Percentiles rank a stretch among this genome's conserved stretches.
These are phyloP conservation scores for Arthrobotrys megalospora DNA, from an alignment of 2,329 filamentous ascomycete species.

Conservation along the genomic window DNA sequence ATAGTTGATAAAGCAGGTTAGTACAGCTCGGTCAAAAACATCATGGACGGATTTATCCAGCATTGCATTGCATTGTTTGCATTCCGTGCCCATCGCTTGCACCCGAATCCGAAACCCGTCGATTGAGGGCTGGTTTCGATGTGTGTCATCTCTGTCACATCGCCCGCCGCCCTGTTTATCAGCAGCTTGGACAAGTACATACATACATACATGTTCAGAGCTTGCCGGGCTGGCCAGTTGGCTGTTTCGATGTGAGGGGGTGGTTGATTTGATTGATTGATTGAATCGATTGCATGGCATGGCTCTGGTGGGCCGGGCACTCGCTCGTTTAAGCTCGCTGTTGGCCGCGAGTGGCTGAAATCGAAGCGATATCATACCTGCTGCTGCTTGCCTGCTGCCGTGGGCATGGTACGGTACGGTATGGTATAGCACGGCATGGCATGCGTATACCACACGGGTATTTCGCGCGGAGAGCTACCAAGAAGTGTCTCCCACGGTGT, in stretches of 20 bases:
- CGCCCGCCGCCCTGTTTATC: conserved; percentile 33
- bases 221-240: conserved; percentile 15
- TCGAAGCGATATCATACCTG: conserved; percentile 21
- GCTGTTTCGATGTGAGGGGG: conserved; percentile 25
- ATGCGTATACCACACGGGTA: conserved; percentile 38
- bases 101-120: conserved; percentile 55
- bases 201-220: background rate
- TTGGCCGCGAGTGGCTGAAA: conserved; percentile 8
- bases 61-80: conserved; percentile 45
- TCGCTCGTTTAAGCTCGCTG: conserved; percentile 27
- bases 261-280: conserved; percentile 33
- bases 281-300: conserved; percentile 20
- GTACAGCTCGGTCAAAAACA: conserved; percentile 16
- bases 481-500: background rate
- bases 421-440: too few relatives aligned
- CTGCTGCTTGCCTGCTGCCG: background rate
- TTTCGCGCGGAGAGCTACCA: conserved; percentile 33
- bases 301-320: background rate
- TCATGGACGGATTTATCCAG: conserved; percentile 31
- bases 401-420: too few relatives aligned
- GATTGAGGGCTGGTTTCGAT: conserved; percentile 50
- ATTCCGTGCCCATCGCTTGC: conserved; percentile 49
- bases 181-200: conserved; percentile 21
- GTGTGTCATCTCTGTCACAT: conserved; percentile 57
- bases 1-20: conserved; percentile 29